phyloP scores from a whole-genome alignment of 768 basidiomycete species.

The Fistulinella prunicolor region DNA sequence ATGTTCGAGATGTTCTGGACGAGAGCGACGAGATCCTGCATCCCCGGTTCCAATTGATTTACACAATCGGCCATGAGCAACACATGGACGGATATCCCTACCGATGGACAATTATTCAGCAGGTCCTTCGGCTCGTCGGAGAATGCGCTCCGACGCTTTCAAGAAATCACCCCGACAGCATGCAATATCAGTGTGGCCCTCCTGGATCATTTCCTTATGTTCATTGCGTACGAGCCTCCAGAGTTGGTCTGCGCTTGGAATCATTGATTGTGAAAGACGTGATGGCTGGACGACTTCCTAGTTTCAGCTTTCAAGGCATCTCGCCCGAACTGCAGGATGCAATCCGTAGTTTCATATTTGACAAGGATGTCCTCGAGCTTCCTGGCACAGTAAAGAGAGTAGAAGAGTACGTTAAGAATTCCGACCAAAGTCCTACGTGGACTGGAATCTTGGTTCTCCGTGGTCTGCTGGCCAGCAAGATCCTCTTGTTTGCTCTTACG shows the following conservation, averaged over 20 bases:
- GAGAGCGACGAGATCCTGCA: no score
- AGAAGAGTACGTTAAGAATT: no score
- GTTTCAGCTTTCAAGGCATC: constrained; percentile 7
- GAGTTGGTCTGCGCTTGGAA: background rate
- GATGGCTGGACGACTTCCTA: no score
- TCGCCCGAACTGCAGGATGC: background rate
- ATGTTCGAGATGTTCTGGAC: no score
- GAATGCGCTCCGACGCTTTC: background rate
- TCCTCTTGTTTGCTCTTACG: no score
- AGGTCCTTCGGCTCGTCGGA: constrained; percentile 20
- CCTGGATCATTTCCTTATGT: constrained; percentile 11
- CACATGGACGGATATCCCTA: constrained; percentile 28
- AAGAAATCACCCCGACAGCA: no score
- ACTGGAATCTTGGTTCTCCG: constrained; percentile 17
- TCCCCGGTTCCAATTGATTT: no score
- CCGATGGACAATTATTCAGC: constrained; percentile 28
- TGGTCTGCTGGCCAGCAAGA: no score
- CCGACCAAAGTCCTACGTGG: no score
- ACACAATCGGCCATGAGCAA: no score
- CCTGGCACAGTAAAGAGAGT: background rate
- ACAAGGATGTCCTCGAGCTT: background rate
- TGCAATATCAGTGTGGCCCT: no score
- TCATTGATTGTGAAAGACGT: constrained; percentile 2
- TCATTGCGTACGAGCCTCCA: background rate
- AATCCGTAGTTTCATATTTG: constrained; percentile 15